Base-by-base conservation (phyloP, 176 grass and related monocot genomes). In the Avena insularis region DNA sequence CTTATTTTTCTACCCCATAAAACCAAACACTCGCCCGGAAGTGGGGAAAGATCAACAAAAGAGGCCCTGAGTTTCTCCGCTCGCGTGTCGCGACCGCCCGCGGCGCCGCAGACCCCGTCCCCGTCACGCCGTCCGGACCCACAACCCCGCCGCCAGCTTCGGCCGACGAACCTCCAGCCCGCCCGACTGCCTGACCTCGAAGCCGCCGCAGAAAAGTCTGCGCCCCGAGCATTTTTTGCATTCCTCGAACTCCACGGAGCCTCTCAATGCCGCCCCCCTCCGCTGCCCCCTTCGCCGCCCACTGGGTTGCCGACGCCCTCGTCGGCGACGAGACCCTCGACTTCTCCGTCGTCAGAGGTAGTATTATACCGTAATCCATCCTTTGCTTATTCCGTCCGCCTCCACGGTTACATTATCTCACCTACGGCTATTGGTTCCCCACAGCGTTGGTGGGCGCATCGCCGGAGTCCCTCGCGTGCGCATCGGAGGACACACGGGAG, bases 321-420 rank as follows among this genome's bases (percentile, higher is more conserved):
- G 81, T 81, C 81, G 75, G 27, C 29, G 74, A 71, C 75, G 87
- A 89, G 53, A 4, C 25, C 63, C 19, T 79, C 75, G 54, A 89
- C 8, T 84, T 89, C 75, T 71, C 81, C 54, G 1, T 25, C 27
- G 1, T 84, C 29, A 79, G 71, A 54, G 75, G 81, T 88, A 35
- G 0, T 59, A 25, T 8, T 12, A 59, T 59, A 50, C 12, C 8
- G 3, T 12, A 2, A 58, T 17, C 21, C 71, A 8, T 8, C 31
- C 65, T 17, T 29, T 36, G 65, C 11, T 1, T 33, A 66, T 66
- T 36, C 65, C 65, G 6, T 36, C 14, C 31, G 0, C 65, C 14
- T 43, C 40, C 40, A 43, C 40, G 40, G 6, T 43, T 40, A 7
- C 40, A 43, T 43, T 17, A 4, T 59, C 81, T 89, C 74, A 79